Evolutionary conservation across 2,329 filamentous ascomycete genomes (phyloP).

Genomic region (Gyromitra esculenta): DNA sequence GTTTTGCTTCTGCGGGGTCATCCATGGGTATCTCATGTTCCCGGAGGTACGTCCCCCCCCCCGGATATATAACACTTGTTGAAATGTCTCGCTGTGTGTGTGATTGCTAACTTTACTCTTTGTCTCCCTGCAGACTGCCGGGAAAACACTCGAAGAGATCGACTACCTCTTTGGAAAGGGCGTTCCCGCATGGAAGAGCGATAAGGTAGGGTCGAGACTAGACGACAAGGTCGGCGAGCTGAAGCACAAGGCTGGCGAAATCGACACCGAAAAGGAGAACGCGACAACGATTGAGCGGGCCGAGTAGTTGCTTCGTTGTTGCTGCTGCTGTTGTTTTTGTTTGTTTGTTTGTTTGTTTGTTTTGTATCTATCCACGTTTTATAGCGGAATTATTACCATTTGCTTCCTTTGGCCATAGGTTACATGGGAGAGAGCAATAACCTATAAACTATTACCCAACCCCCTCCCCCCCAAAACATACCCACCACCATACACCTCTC

Average conservation of each 20-base stretch:
- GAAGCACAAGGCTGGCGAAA: constrained; percentile 25
- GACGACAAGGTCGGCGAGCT: constrained; percentile 45
- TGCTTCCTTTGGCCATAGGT: too few relatives aligned
- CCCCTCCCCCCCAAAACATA: too few relatives aligned
- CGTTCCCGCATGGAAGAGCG: constrained; percentile 62
- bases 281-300: constrained; percentile 4
- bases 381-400: background rate
- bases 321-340: background rate
- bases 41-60: constrained; percentile 62
- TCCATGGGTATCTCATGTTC: constrained; percentile 68
- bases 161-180: constrained; percentile 64
- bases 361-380: background rate
- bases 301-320: constrained; percentile 16
- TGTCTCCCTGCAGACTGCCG: constrained; percentile 61
- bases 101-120: background rate
- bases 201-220: constrained; percentile 38
- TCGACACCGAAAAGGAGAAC: constrained; percentile 17
- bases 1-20: constrained; percentile 65
- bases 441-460: too few relatives aligned
- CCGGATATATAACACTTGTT: background rate
- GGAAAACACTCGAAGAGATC: constrained; percentile 68
- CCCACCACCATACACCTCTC: too few relatives aligned
- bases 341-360: background rate
- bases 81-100: background rate
- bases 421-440: too few relatives aligned